Conservation (phyloP, 1,284 basidiomycete genomes). For the Apiotrichum sp. region DNA sequence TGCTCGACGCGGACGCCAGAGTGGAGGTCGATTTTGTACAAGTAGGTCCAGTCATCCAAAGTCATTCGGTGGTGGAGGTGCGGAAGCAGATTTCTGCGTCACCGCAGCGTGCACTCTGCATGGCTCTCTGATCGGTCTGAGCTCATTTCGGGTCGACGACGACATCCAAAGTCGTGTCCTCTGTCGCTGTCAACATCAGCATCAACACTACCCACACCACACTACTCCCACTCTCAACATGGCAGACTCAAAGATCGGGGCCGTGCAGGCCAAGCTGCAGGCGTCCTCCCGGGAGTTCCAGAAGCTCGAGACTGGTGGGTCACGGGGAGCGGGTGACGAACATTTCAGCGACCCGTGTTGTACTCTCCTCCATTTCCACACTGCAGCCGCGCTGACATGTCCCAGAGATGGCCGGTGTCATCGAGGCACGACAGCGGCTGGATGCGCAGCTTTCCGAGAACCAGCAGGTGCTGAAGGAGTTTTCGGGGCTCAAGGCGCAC, state of each 20-base stretch:
- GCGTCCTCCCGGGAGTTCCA: conserved; percentile 65
- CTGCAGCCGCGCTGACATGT: no score
- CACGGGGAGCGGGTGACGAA: no score
- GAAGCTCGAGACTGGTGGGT: conserved; percentile 59
- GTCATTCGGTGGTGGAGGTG: not conserved
- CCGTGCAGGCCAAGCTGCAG: conserved; percentile 53
- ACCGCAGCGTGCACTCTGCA: not conserved
- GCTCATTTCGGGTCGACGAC: no score
- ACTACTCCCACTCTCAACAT: conserved; percentile 13
- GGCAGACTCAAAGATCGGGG: conserved; percentile 28
- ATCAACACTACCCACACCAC: not conserved
- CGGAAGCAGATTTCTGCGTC: conserved; percentile 4
- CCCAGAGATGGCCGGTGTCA: conserved; percentile 60
- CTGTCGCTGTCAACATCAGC: no score
- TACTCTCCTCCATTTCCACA: no score
- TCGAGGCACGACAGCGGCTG: conserved; percentile 73
- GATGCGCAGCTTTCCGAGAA: conserved; percentile 89
- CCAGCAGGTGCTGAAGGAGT: conserved; percentile 90
- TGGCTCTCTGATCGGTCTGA: not conserved
- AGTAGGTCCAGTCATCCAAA: no score
- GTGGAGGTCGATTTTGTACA: no score
- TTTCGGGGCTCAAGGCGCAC: conserved; percentile 63
- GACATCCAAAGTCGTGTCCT: no score
- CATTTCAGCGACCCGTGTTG: no score
- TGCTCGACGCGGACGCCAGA: no score